These are phyloP conservation scores for Tylopilus orsonianus DNA, from an alignment of 1,284 basidiomycete genomes.

Conservation along the genomic window DNA sequence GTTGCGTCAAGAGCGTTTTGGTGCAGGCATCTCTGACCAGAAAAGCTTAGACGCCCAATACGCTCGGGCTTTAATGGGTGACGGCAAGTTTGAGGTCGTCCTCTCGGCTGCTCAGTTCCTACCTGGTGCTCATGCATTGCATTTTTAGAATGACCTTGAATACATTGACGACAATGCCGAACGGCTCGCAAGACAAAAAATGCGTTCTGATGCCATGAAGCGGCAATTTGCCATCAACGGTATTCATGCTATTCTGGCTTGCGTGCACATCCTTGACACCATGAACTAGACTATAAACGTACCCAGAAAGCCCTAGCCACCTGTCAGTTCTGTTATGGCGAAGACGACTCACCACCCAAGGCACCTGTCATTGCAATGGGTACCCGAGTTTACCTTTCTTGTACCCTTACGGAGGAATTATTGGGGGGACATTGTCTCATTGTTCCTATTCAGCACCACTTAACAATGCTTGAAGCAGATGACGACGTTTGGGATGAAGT, in stretches of 20 bases:
- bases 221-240: slow-evolving; percentile 96
- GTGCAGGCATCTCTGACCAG: slow-evolving; percentile 85
- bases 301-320: slow-evolving; percentile 89
- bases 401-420: slow-evolving; percentile 85
- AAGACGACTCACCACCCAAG: slow-evolving; percentile 82
- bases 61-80: slow-evolving; percentile 83
- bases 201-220: slow-evolving; percentile 95
- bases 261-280: neutral
- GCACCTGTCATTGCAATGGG: slow-evolving; percentile 90
- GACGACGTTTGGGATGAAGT: slow-evolving; percentile 99
- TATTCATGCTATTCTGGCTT: slow-evolving; percentile 35
- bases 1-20: slow-evolving; percentile 89
- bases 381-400: slow-evolving; percentile 85
- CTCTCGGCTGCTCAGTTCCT: neutral
- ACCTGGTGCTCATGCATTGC: neutral
- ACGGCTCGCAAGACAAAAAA: slow-evolving; percentile 86
- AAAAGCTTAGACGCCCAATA: slow-evolving; percentile 92
- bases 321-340: slow-evolving; percentile 87
- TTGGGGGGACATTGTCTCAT: slow-evolving; percentile 90
- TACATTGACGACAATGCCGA: slow-evolving; percentile 98
- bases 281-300: slow-evolving; percentile 79
- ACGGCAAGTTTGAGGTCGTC: slow-evolving; percentile 81
- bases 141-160: slow-evolving; percentile 73
- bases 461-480: slow-evolving; percentile 90
- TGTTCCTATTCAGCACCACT: slow-evolving; percentile 92